A percentile compares a stretch with the other conserved stretches of the same genome.
These are phyloP conservation scores for Monascus purpureus DNA, from an alignment of 495 filamentous ascomycete species.

Conservation along the genomic window DNA sequence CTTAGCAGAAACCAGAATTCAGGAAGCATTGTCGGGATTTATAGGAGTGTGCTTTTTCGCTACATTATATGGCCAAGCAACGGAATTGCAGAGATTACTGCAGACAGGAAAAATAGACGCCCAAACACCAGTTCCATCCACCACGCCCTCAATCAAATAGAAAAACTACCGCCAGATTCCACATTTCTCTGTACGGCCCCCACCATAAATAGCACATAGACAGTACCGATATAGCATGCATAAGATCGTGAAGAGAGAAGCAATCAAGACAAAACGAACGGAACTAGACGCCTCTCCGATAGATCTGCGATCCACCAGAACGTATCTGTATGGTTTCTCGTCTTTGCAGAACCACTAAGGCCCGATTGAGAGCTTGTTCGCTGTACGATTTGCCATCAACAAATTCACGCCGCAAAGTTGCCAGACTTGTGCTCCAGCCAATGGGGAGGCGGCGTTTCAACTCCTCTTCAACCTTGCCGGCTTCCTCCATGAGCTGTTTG, in stretches of 20 bases:
- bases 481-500: slow-evolving; percentile 83
- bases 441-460: slow-evolving; percentile 78
- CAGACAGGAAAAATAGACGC: not conserved
- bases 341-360: slow-evolving; percentile 72
- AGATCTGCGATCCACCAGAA: slow-evolving; percentile 78
- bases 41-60: too few relatives aligned
- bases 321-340: slow-evolving; percentile 86
- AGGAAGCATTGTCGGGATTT: too few relatives aligned
- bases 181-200: too few relatives aligned
- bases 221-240: too few relatives aligned
- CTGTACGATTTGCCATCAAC: slow-evolving; percentile 76
- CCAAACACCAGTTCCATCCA: slow-evolving; percentile 2
- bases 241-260: not conserved
- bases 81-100: too few relatives aligned
- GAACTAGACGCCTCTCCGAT: slow-evolving; percentile 51
- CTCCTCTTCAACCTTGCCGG: slow-evolving; percentile 79
- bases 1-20: too few relatives aligned
- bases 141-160: not conserved
- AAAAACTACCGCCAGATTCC: too few relatives aligned
- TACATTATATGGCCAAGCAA: too few relatives aligned
- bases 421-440: slow-evolving; percentile 85
- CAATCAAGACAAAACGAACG: slow-evolving; percentile 5
- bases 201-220: too few relatives aligned
- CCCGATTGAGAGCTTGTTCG: slow-evolving; percentile 72
- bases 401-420: slow-evolving; percentile 77